A percentile compares a stretch with the other conserved stretches of the same genome.
phyloP scores from a whole-genome alignment of 495 filamentous ascomycete species.

The Talaromyces liani region DNA sequence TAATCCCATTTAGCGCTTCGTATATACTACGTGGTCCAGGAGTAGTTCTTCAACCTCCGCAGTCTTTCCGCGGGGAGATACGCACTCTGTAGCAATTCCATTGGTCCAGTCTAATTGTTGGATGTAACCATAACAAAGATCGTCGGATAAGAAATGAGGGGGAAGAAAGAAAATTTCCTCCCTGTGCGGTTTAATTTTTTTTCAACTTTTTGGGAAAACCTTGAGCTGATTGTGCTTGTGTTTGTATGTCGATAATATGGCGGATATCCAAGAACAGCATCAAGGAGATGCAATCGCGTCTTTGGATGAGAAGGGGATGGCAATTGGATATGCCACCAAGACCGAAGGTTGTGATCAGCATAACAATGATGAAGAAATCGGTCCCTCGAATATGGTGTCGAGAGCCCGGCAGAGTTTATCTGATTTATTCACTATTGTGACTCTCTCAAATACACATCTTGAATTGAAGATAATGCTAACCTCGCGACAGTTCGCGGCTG shows the following conservation, averaged over 20 bases:
- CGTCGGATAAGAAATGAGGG: neutral
- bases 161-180: neutral
- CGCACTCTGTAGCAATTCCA: no score
- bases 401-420: conserved; percentile 33
- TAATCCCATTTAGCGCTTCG: neutral
- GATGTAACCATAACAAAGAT: no score
- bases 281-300: neutral
- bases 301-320: neutral
- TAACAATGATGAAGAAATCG: neutral
- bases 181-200: neutral
- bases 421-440: conserved; percentile 39
- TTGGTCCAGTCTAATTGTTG: no score
- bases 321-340: neutral
- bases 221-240: no score
- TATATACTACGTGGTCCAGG: neutral
- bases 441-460: conserved; percentile 1
- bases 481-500: conserved; percentile 28
- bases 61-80: neutral
- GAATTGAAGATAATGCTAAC: no score
- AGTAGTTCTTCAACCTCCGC: neutral
- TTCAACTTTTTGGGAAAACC: neutral
- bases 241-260: neutral
- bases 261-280: neutral
- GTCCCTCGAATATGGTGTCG: neutral
- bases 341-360: neutral